Evolutionary conservation across 768 basidiomycete genomes (phyloP), one percentile per base, ranked within the genome.

Genomic region (Galerina marginata): DNA sequence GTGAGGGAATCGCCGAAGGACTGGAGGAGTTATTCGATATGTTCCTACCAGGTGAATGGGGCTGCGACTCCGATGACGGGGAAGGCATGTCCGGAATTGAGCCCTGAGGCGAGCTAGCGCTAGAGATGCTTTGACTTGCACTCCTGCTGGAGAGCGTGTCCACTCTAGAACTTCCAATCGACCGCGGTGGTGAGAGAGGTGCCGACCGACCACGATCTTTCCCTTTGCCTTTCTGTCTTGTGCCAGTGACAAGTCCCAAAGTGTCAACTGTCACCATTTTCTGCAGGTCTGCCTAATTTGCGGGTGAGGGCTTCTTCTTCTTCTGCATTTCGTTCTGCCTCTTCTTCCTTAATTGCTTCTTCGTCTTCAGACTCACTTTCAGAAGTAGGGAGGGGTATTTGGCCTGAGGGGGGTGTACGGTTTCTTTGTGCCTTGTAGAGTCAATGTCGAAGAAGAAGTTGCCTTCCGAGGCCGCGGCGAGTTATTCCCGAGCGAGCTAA

Each of bases 51-150:
- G 84, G 86, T 3, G 85, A 79, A 58, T 82, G 80, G 5, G 78
- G 77, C 53, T 83, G 83, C 16, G 86, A 82, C 47, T 86, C 82
- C 39, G 83, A 70, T 7, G 87, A 80, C 16, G 89, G 87, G 0
- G 92, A 93, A 0, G 92, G 87, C 25, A 94, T 92, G 14, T 91
- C 90, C 1, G 90, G 91, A 38, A 92, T 90, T 0, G 92, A 94
- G 15, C 87, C 88, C 48, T 84, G 89, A 1, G 88, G 88, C 16
- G 92, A 93, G 61, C 86, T 84, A 11, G 85, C 76, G 69, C 89
- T 90, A 4, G 91, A 92, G 9, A 91, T 79, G 66, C 91, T 92
- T 60, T 89, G 89, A 61, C 89, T 89, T 20, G 82, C 79, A 66
- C 84, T 68, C 14, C 64, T 61, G 66, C 79, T 86, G 46, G 81